A percentile compares a stretch with the other conserved stretches of the same genome.
Evolutionary conservation across 176 grass and related monocot genomes (phyloP).

Genomic region (Triticum monococcum): DNA sequence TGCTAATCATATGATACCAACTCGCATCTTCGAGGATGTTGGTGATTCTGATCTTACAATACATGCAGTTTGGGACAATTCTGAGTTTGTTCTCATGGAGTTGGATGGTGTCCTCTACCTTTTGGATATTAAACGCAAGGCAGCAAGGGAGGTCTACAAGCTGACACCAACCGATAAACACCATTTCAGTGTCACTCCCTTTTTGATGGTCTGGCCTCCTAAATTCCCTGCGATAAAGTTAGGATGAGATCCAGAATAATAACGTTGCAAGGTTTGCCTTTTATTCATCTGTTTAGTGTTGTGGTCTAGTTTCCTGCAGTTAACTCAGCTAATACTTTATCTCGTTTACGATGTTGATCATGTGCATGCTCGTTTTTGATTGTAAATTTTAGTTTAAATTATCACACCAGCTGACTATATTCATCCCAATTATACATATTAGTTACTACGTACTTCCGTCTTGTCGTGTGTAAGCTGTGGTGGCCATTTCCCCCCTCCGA

Average conservation of each 20-base stretch:
- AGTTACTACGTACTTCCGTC: too few species aligned
- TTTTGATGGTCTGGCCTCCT: not conserved
- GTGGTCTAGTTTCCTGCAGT: not conserved
- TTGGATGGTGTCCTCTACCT: not conserved
- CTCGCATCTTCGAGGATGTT: not conserved
- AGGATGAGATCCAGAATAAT: not conserved
- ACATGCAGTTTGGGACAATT: not conserved
- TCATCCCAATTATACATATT: too few species aligned
- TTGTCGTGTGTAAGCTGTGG: too few species aligned
- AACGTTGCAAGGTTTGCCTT: not conserved
- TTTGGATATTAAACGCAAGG: not conserved
- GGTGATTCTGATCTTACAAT: not conserved
- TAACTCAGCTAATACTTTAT: not conserved
- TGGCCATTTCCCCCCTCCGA: too few species aligned
- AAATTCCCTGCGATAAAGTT: not conserved
- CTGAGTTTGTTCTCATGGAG: not conserved
- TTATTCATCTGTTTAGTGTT: not conserved
- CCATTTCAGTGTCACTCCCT: not conserved
- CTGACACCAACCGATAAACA: not conserved
- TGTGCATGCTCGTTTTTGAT: not conserved
- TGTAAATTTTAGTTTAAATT: not conserved
- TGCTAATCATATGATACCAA: not conserved
- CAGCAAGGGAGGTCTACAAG: not conserved
- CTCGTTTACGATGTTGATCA: not conserved
- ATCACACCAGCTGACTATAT: not conserved